Evolutionary conservation across 2,329 filamentous ascomycete species (phyloP).

Genomic region (Xylaria polymorpha): DNA sequence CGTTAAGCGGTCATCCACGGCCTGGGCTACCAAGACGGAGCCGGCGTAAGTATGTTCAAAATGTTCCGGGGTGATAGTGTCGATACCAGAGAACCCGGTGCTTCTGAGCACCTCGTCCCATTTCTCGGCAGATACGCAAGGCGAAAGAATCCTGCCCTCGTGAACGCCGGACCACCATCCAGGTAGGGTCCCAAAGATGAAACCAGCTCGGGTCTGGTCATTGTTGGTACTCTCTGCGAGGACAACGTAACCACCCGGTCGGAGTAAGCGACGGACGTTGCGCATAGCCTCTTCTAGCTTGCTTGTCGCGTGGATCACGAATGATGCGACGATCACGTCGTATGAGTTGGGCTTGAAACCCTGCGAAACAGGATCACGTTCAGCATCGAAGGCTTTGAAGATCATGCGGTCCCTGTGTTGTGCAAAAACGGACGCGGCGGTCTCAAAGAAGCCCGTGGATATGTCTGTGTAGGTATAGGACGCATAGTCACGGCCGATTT

Average conservation of each 20-base stretch:
- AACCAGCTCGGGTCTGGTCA: slow-evolving; percentile 15
- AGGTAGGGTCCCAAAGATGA: slow-evolving; percentile 15
- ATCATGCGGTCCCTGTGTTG: neutral
- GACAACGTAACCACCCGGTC: neutral
- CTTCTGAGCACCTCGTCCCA: slow-evolving; percentile 45
- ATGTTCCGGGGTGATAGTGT: slow-evolving; percentile 36
- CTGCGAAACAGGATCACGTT: neutral
- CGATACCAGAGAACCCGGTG: slow-evolving; percentile 48
- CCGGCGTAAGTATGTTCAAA: neutral
- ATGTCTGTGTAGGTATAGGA: slow-evolving; percentile 14
- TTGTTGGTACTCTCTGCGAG: slow-evolving; percentile 3
- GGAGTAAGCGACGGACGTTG: neutral
- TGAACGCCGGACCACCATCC: slow-evolving; percentile 28
- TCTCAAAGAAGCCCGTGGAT: neutral
- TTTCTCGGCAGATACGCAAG: slow-evolving; percentile 17
- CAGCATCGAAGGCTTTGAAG: neutral
- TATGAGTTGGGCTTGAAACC: neutral
- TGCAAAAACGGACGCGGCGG: neutral
- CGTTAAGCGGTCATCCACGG: slow-evolving; percentile 45
- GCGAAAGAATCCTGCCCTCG: slow-evolving; percentile 16
- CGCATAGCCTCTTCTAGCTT: neutral
- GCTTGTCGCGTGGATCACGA: neutral
- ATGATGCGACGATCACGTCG: neutral
- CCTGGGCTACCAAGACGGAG: slow-evolving; percentile 47
- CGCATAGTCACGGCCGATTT: neutral